These are phyloP conservation scores for Gynostemma pentaphyllum DNA, from an alignment of 306 rosid species.

Conservation along the genomic window DNA sequence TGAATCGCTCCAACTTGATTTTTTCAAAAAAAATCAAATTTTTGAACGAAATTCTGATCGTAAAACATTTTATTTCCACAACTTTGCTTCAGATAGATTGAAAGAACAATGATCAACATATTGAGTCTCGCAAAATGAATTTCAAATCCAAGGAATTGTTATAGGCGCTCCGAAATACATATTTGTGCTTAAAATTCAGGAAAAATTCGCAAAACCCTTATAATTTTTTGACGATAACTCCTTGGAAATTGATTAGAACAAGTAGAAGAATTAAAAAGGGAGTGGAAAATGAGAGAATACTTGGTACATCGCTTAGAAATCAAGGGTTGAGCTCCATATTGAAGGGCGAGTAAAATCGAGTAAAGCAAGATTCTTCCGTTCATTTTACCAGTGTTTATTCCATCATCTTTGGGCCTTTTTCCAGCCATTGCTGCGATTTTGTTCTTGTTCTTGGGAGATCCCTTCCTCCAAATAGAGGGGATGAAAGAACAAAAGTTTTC, in stretches of 20 bases:
- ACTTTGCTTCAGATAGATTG: background rate
- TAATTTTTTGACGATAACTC: background rate
- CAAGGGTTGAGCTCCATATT: conserved; percentile 93
- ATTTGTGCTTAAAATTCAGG: background rate
- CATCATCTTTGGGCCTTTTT: conserved; percentile 21
- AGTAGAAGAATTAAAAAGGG: background rate
- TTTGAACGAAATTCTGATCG: background rate
- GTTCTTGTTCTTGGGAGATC: background rate
- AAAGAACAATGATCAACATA: background rate
- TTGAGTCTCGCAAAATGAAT: background rate
- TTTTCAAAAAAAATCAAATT: background rate
- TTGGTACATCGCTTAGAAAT: conserved; percentile 76
- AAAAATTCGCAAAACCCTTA: background rate
- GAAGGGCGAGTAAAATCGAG: conserved; percentile 73
- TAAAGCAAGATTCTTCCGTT: conserved; percentile 39
- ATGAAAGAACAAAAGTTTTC: no score
- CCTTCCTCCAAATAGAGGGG: no score
- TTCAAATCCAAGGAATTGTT: background rate
- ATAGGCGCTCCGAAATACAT: background rate
- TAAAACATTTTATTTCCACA: background rate
- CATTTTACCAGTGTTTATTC: conserved; percentile 16
- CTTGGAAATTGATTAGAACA: background rate
- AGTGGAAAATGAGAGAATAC: conserved; percentile 19
- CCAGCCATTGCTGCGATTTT: background rate
- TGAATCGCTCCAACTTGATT: background rate